Percentiles rank a stretch among this genome's conserved stretches.
These are phyloP conservation scores for Protomyces inundatus DNA, from an alignment of 1,139 yeast species.

Conservation along the genomic window DNA sequence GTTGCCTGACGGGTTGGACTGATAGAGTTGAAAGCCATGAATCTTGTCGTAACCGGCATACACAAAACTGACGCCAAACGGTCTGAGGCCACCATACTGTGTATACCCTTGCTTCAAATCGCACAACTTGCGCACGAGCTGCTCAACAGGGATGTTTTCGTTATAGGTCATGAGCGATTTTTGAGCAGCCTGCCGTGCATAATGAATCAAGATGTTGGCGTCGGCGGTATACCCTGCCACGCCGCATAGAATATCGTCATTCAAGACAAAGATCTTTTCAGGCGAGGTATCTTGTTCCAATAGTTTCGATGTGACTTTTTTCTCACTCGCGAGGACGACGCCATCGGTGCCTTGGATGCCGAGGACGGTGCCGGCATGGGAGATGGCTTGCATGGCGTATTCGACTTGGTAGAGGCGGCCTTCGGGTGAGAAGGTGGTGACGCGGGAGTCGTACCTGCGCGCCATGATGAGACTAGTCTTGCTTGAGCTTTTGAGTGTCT, in stretches of 20 bases:
- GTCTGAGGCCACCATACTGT: constrained; percentile 93
- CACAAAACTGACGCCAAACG: constrained; percentile 93
- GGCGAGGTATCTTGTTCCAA: constrained; percentile 91
- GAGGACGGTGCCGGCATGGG: constrained; percentile 96
- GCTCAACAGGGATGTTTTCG: constrained; percentile 88
- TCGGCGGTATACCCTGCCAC: constrained; percentile 99
- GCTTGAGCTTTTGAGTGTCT: no score
- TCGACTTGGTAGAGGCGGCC: constrained; percentile 93
- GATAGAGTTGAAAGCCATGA: constrained; percentile 84
- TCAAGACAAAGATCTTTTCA: constrained; percentile 82
- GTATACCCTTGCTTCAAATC: constrained; percentile 97
- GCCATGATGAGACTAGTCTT: constrained; percentile 5
- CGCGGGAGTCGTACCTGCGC: constrained; percentile 75
- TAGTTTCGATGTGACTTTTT: constrained; percentile 85
- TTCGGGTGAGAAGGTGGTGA: constrained; percentile 97
- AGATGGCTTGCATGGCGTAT: constrained; percentile 94
- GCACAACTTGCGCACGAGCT: constrained; percentile 80
- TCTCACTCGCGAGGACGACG: constrained; percentile 92
- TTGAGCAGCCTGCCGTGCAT: constrained; percentile 83
- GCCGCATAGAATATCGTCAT: constrained; percentile 81
- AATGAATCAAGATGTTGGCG: constrained; percentile 83
- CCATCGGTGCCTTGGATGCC: constrained; percentile 91
- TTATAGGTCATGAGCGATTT: constrained; percentile 75
- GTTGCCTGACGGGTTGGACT: constrained; percentile 95
- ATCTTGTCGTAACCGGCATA: constrained; percentile 94